Evolutionary conservation across 257 asterid species (phyloP).

Genomic region (Lycium barbarum): DNA sequence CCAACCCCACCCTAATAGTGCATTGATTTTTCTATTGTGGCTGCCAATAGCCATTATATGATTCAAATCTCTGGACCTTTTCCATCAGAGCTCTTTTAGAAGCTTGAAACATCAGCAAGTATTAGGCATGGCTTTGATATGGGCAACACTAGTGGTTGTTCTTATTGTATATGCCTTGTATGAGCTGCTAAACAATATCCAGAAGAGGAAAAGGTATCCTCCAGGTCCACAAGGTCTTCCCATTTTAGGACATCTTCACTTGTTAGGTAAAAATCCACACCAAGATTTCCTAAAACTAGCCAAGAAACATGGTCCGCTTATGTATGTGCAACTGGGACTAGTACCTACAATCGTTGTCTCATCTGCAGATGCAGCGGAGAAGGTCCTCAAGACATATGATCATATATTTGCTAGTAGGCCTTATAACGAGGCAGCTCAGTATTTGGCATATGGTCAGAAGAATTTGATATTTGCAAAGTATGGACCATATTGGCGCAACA

Average conservation of each 20-base stretch:
- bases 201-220: not conserved
- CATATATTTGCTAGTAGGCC: conserved; percentile 7
- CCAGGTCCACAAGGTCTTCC: not conserved
- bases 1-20: no score
- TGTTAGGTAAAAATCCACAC: not conserved
- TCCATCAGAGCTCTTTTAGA: not conserved
- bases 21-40: no score
- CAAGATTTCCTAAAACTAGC: not conserved
- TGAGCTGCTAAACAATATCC: not conserved
- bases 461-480: not conserved
- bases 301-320: not conserved
- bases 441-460: not conserved
- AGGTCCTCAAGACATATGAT: not conserved
- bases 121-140: not conserved
- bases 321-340: not conserved
- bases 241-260: not conserved
- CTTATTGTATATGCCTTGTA: not conserved
- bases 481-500: not conserved
- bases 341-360: not conserved
- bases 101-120: not conserved
- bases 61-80: no score
- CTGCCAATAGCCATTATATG: no score
- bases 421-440: not conserved
- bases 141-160: not conserved
- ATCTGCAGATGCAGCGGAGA: not conserved